Evolutionary conservation across 768 basidiomycete genomes (phyloP), one percentile per base, ranked within the genome.

Genomic region (Suillus subalutaceus): DNA sequence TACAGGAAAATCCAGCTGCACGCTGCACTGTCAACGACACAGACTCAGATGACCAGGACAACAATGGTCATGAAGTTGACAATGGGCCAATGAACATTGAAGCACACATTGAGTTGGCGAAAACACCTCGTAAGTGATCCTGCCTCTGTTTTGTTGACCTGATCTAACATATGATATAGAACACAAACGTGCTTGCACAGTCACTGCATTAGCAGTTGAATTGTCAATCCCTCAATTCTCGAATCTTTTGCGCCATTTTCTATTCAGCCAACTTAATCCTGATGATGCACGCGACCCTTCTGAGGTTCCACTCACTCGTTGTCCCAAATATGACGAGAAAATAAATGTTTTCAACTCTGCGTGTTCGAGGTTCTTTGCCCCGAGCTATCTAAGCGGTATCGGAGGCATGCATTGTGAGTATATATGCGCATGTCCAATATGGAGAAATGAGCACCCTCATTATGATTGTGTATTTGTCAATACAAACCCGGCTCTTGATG

Each of bases 391-490:
- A n/a, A 71, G 66, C 20, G 73, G 75, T 1, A 52, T 68, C 10
- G 68, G 70, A 8, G 74, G 76, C 0, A 78, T 78, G 77, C 40
- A 46, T 73, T 12, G n/a, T 20, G 65, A 65, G 40, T 38, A 59
- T 20, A 65, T 26, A 26, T 2, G 26, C 26, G 26, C 26, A 26
- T 26, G 26, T 68, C 63, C 63, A 16, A 16, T 30, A 8, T 67
- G 66, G 66, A 6, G 40, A 38, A 18, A 52, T 26, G 26, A 26
- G 26, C 26, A 26, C 26, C 26, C 26, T 26, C 26, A 2, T 26
- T 26, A 26, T 26, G 26, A 26, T 26, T 26, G 26, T 26, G 26
- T 26, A 26, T 26, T 26, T 2, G 2, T 26, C 26, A 26, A 26
- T 26, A 26, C 26, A 26, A 26, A 26, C 26, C 26, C 26, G 26